phyloP scores from a whole-genome alignment of 768 basidiomycete species.

The Heimioporus sp. region DNA sequence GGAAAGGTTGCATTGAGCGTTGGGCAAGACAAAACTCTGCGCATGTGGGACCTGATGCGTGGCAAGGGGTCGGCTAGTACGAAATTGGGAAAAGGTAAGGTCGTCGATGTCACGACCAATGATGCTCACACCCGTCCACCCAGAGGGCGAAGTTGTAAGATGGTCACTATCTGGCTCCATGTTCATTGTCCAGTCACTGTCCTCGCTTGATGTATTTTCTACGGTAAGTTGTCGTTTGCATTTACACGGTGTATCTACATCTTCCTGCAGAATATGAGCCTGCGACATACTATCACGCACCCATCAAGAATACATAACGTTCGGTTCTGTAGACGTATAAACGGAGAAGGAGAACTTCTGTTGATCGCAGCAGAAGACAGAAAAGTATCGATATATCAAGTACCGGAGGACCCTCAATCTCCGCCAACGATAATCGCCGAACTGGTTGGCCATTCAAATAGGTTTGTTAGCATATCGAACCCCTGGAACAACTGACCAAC shows the following conservation, averaged over 20 bases:
- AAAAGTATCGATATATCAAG: conserved; percentile 74
- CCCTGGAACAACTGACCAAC: background rate
- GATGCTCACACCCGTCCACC: background rate
- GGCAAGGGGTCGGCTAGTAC: conserved; percentile 87
- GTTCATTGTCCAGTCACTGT: conserved; percentile 78
- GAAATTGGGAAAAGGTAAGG: conserved; percentile 82
- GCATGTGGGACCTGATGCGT: conserved; percentile 99
- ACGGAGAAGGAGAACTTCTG: conserved; percentile 62
- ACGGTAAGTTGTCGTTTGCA: conserved; percentile 45
- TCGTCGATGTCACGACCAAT: background rate
- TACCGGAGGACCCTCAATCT: conserved; percentile 44
- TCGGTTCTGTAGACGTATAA: conserved; percentile 64
- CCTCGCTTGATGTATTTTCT: conserved; percentile 78
- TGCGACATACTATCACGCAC: conserved; percentile 71
- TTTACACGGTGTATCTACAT: background rate
- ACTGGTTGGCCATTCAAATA: conserved; percentile 80
- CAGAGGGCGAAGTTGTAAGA: conserved; percentile 90
- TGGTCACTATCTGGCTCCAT: conserved; percentile 79
- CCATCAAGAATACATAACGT: conserved; percentile 84
- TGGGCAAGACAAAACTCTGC: conserved; percentile 82
- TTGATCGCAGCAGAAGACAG: conserved; percentile 90
- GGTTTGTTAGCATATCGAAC: conserved; percentile 44
- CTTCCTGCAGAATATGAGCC: conserved; percentile 65
- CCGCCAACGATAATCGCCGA: conserved; percentile 63
- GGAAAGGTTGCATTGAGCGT: conserved; percentile 91